phyloP scores from a whole-genome alignment of 768 basidiomycete species.

The Naganishia vaughanmartiniae region DNA sequence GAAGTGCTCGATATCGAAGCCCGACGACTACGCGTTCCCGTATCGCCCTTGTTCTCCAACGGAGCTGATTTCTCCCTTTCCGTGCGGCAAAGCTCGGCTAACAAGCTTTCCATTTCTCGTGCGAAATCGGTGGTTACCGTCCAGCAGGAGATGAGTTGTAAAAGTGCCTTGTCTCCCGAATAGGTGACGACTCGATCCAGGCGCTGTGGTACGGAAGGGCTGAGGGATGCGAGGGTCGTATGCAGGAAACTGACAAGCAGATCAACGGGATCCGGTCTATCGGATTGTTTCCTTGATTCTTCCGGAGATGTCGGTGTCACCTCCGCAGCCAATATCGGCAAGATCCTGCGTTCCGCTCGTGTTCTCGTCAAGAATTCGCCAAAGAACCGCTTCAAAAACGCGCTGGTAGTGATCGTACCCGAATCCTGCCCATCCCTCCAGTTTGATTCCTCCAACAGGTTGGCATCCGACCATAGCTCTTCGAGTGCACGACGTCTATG shows the following conservation, averaged over 20 bases:
- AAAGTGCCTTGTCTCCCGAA: conserved; percentile 64
- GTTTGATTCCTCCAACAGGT: not conserved
- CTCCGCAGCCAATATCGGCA: conserved; percentile 47
- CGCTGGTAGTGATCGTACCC: conserved; percentile 26
- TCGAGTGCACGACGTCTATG: not conserved
- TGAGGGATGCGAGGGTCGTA: conserved; percentile 71
- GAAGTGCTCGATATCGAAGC: conserved; percentile 10
- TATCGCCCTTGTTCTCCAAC: conserved; percentile 3
- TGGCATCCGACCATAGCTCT: not conserved
- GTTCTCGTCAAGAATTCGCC: conserved; percentile 65
- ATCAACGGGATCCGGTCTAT: conserved; percentile 58
- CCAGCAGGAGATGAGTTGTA: conserved; percentile 68
- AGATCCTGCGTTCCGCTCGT: conserved; percentile 75
- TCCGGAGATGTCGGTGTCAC: conserved; percentile 37
- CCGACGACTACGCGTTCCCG: conserved; percentile 13
- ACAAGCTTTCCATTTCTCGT: conserved; percentile 65
- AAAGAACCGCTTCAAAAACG: conserved; percentile 75
- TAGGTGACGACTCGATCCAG: conserved; percentile 68
- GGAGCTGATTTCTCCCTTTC: conserved; percentile 1
- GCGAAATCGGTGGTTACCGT: conserved; percentile 81
- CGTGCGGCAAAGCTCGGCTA: conserved; percentile 46
- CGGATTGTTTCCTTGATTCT: not conserved
- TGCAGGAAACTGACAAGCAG: conserved; percentile 79
- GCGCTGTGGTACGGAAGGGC: conserved; percentile 77
- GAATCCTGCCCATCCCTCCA: not conserved